A percentile compares a stretch with the other conserved stretches of the same genome.
Evolutionary conservation across 1,284 basidiomycete genomes (phyloP).

Genomic region (Puccinia coronata): DNA sequence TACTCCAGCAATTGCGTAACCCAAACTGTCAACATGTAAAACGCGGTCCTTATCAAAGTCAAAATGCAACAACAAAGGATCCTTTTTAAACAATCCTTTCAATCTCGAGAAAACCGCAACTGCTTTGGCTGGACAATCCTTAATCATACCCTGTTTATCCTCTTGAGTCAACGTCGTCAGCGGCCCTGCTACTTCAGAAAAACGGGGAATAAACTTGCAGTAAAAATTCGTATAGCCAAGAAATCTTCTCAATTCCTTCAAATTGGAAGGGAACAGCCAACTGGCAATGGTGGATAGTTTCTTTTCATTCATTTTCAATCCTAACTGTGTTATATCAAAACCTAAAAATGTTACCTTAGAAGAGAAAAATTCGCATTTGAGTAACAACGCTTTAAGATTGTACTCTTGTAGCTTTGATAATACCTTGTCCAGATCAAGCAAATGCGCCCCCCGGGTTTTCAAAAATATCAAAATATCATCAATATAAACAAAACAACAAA

Average conservation of each 20-base stretch:
- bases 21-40: slow-evolving; percentile 29
- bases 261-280: not conserved
- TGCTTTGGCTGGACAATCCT: not conserved
- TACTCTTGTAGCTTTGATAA: not conserved
- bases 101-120: not conserved
- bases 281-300: not conserved
- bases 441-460: not conserved
- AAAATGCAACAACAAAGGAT: slow-evolving; percentile 23
- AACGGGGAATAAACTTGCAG: no score
- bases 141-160: not conserved
- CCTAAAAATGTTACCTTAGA: slow-evolving; percentile 8
- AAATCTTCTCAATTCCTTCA: not conserved
- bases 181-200: no score
- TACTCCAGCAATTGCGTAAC: slow-evolving; percentile 12
- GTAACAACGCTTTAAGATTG: not conserved
- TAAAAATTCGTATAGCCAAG: slow-evolving; percentile 4
- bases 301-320: not conserved
- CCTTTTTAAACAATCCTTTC: not conserved
- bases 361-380: slow-evolving; percentile 13
- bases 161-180: not conserved
- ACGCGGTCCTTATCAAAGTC: slow-evolving; percentile 4
- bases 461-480: slow-evolving; percentile 28
- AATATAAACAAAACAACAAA: no score
- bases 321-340: not conserved
- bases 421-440: not conserved